Evolutionary conservation across 495 filamentous ascomycete species (phyloP), one percentile per base, ranked within the genome.

Genomic region (Penicillium cinerascens): DNA sequence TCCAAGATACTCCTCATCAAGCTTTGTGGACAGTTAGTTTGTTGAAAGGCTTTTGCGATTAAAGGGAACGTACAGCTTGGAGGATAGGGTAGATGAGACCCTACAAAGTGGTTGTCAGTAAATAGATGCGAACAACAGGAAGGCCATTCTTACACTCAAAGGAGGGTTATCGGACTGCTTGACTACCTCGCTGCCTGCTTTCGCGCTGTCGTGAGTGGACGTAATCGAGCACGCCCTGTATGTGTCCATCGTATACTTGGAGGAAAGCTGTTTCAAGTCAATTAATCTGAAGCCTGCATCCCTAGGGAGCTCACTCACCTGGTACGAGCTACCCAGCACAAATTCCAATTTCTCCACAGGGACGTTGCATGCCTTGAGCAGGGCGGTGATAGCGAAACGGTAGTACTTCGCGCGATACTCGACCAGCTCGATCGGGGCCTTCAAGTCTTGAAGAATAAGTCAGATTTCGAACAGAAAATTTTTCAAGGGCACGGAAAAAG

Each of bases 141-240:
- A 33, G 4, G 4, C 29, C 29, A 33, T 3, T 13, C 29, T 33
- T 33, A 33, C 91, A 54, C 79, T 82, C 41, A 98, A 59, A 9
- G 87, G 81, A 21, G 87, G 80, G 57, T 87, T 88, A 18, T 79
- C 78, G 11, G 84, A 79, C 73, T 97, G 90, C 76, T 97, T 98
- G 39, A 98, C 91, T 6, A 98, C 80, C 64, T 98, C 93, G 1
- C 88, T 87, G 13, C 93, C 92, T 0, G 91, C 90, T 69, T 89
- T 92, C 65, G 88, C 87, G 5, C 89, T 85, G 61, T 92, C 88
- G 26, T 60, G 55, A 47, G 63, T 60, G 15, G 60, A 61, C 13
- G 6, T 61, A 52, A 55, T 41, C 44, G 80, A 74, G 20, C 74
- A 69, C 42, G 73, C 49, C 17, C 47, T 42, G 60, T 76, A 76